Base-by-base conservation (phyloP, 768 basidiomycete genomes). In the Cystobasidium ongulense region DNA sequence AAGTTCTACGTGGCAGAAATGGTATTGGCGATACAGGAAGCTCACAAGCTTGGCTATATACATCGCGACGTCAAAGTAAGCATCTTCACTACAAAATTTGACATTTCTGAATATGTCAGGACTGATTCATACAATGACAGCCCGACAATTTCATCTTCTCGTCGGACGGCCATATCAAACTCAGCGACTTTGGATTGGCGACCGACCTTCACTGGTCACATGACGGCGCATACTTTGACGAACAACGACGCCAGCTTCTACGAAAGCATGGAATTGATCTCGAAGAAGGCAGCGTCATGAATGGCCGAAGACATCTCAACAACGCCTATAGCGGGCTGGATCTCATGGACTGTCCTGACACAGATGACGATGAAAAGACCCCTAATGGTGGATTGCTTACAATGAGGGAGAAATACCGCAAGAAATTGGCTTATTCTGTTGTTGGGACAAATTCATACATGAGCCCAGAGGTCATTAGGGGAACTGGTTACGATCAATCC, bases 1-100 rank as follows among this genome's bases (percentile, higher is more conserved):
- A 86, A 89, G 76, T 96, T 96, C 84, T 98, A 97, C 83, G 86
- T 93, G 75, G 90, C 94, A 71, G 95, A 97, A 86, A 92, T 92
- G 79, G 85, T 98, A 74, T 86, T 97, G 23, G 91, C 92, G 35
- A 88, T 98, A 75, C 90, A 94, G 81, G 89, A 89, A 75, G 94
- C 92, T 81, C 93, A 96, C 83, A 89, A 88, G 80, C 88, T 90
- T 78, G 94, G 94, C 11, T 98, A 94, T 83, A 96, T 98, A 79
- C 95, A 98, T 83, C 87, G 95, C 75, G 95, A 71, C 46, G 72
- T 75, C 70, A 75, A 75, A 83, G 94, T 97, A 82, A 94, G 96
- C 82, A 90, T 5, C 18, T 43, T 13, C 1, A n/a, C 50, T 46
- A 39, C 31, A 35, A 27, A 5, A 10, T 52, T 11, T 43, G 3